A percentile compares a stretch with the other conserved stretches of the same genome.
Evolutionary conservation across 108 stramenopile genomes (phyloP).

Genomic region (Stephanodiscus triporus): DNA sequence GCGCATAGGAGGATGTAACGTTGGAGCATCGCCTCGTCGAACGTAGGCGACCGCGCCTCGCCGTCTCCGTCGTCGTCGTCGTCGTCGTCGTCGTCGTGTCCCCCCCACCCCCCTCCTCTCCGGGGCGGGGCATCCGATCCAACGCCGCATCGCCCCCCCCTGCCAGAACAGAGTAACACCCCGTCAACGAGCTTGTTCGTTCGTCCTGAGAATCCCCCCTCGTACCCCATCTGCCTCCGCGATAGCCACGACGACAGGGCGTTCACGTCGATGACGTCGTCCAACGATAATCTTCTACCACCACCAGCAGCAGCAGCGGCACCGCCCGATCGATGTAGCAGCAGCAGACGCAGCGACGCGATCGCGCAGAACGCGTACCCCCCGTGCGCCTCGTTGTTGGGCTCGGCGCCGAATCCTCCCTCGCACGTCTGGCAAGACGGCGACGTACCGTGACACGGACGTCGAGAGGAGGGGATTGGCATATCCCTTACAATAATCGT

Average conservation of each 20-base stretch:
- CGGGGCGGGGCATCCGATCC: conserved; percentile 29
- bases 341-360: conserved; percentile 75
- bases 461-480: conserved; percentile 30
- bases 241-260: conserved; percentile 84
- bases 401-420: conserved; percentile 98
- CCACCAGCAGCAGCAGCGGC: neutral
- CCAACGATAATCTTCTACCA: too few relatives aligned
- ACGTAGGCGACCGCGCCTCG: conserved; percentile 36
- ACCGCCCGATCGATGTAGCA: too few relatives aligned
- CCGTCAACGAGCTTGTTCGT: conserved; percentile 99
- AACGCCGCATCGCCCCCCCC: conserved; percentile 88
- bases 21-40: conserved; percentile 84
- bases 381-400: conserved; percentile 95
- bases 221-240: conserved; percentile 85
- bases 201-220: conserved; percentile 97
- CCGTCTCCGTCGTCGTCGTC: neutral
- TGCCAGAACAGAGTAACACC: conserved; percentile 99
- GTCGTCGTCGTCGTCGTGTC: neutral
- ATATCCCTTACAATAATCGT: too few relatives aligned
- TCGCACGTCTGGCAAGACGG: conserved; percentile 95
- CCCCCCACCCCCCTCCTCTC: too few relatives aligned
- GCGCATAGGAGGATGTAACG: conserved; percentile 96
- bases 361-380: conserved; percentile 98
- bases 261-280: conserved; percentile 51
- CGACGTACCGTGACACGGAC: conserved; percentile 46